These are phyloP conservation scores for Tranzscheliella williamsii DNA, from an alignment of 1,284 basidiomycete species.

Conservation along the genomic window DNA sequence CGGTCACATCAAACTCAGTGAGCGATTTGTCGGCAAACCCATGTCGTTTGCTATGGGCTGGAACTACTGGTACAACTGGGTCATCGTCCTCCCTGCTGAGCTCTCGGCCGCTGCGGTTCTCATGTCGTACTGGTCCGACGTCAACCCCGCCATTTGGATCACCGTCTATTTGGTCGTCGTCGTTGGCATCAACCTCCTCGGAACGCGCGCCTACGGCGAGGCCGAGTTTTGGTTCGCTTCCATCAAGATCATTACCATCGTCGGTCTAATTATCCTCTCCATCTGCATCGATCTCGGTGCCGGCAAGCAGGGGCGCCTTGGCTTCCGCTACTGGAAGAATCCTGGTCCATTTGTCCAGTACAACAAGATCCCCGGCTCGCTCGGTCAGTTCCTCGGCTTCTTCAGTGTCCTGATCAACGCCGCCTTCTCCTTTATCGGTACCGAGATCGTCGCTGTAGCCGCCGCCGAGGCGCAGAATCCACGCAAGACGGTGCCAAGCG, in stretches of 20 bases:
- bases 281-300: conserved; percentile 54
- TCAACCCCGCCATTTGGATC: conserved; percentile 76
- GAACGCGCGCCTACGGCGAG: conserved; percentile 62
- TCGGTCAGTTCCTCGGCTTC: conserved; percentile 61
- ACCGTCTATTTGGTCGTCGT: conserved; percentile 74
- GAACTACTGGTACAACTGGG: conserved; percentile 67
- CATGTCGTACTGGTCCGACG: conserved; percentile 72
- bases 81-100: conserved; percentile 73
- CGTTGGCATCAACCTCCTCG: conserved; percentile 75
- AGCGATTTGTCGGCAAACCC: conserved; percentile 77
- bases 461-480: conserved; percentile 69
- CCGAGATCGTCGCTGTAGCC: conserved; percentile 83
- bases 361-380: conserved; percentile 64
- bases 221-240: conserved; percentile 63
- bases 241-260: conserved; percentile 57
- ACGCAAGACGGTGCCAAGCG: conserved; percentile 52
- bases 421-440: conserved; percentile 79
- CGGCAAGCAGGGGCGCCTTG: conserved; percentile 40
- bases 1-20: conserved; percentile 78
- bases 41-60: conserved; percentile 69
- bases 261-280: conserved; percentile 55
- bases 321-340: conserved; percentile 56
- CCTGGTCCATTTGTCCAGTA: conserved; percentile 62
- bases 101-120: conserved; percentile 75
- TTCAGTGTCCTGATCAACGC: conserved; percentile 64